phyloP scores from a whole-genome alignment of 2,329 filamentous ascomycete genomes.

The Apiospora marii region DNA sequence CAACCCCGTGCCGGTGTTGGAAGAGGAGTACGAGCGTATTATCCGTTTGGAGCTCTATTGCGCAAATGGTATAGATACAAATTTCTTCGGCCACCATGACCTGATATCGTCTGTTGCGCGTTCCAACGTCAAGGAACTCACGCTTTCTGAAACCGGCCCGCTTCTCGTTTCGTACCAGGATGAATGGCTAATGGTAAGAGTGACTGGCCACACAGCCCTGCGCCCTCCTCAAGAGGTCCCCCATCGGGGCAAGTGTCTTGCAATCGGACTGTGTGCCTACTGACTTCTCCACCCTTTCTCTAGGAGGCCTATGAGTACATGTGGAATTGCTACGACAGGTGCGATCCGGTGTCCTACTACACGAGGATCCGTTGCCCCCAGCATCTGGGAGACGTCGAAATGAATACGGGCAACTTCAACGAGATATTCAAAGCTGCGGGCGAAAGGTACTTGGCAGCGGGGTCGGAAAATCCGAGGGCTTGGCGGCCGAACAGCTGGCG shows the following conservation, averaged over 20 bases:
- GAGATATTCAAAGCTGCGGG: neutral
- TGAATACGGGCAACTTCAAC: neutral
- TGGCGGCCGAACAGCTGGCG: neutral
- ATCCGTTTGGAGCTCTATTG: neutral
- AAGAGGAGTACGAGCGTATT: neutral
- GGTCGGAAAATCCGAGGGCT: neutral
- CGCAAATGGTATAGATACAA: accelerated
- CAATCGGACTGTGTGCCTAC: neutral
- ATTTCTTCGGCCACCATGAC: too few species aligned
- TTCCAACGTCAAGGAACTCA: neutral
- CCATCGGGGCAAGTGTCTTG: too few species aligned
- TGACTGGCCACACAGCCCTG: too few species aligned
- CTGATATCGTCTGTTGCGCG: too few species aligned
- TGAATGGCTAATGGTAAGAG: too few species aligned
- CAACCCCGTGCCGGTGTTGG: too few species aligned
- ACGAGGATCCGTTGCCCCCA: neutral
- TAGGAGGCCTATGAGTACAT: neutral
- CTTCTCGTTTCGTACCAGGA: too few species aligned
- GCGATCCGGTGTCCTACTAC: neutral
- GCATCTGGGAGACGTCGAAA: neutral
- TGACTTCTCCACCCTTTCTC: neutral
- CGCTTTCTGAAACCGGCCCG: neutral
- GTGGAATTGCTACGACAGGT: neutral
- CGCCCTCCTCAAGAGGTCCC: too few species aligned
- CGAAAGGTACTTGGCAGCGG: too few species aligned